These are phyloP conservation scores for Ophiostoma tasmaniense DNA, from an alignment of 2,329 filamentous ascomycete genomes.

Conservation along the genomic window DNA sequence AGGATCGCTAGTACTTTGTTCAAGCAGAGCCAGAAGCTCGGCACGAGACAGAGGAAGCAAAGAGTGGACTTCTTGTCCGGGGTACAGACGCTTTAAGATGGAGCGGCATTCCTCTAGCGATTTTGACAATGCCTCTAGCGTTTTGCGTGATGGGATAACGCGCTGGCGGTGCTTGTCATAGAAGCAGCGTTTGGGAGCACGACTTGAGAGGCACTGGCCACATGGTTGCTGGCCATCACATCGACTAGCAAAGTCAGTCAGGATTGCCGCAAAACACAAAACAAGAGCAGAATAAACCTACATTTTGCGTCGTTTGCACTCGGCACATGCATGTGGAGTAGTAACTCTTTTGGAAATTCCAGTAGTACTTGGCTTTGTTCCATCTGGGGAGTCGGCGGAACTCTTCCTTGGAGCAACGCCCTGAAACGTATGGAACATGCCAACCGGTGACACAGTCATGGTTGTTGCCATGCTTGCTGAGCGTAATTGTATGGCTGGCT, in stretches of 20 bases:
- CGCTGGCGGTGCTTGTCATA: constrained; percentile 74
- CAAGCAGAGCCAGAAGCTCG: background rate
- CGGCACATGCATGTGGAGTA: background rate
- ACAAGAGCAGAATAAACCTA: background rate
- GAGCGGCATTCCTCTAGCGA: constrained; percentile 38
- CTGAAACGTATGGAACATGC: constrained; percentile 48
- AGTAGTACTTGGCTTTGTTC: background rate
- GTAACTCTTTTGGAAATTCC: background rate
- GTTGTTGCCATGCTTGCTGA: constrained; percentile 28
- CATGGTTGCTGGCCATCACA: constrained; percentile 77
- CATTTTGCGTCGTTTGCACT: background rate
- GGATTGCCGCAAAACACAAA: background rate
- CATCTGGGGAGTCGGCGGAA: constrained; percentile 31
- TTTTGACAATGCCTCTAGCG: constrained; percentile 55
- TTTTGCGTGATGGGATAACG: constrained; percentile 70
- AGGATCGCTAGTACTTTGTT: background rate
- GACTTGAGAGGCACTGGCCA: constrained; percentile 73
- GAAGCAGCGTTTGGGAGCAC: constrained; percentile 68
- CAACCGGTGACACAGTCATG: constrained; percentile 40
- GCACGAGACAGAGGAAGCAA: background rate
- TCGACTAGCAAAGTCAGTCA: constrained; percentile 34
- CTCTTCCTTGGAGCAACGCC: constrained; percentile 44
- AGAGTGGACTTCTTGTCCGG: background rate
- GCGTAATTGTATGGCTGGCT: background rate
- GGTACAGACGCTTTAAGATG: background rate